phyloP scores from a whole-genome alignment of 164 flowering plant genomes.

The Buxus sempervirens region DNA sequence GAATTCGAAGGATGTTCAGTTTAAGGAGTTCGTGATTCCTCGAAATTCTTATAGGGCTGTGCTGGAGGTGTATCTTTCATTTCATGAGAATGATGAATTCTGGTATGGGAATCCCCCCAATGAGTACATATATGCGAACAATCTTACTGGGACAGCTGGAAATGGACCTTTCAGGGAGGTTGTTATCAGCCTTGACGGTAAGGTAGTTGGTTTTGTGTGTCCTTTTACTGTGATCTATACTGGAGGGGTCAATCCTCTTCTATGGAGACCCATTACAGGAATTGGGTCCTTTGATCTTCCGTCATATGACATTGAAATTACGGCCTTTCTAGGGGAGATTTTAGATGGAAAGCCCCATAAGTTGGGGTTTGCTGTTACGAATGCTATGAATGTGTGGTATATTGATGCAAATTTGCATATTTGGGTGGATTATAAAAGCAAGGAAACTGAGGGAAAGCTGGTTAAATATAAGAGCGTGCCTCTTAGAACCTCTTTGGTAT shows the following conservation, averaged over 20 bases:
- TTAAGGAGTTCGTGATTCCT: slow-evolving; percentile 42
- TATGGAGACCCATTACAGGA: slow-evolving; percentile 62
- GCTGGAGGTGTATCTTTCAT: slow-evolving; percentile 68
- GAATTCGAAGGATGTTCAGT: slow-evolving; percentile 30
- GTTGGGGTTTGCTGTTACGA: slow-evolving; percentile 48
- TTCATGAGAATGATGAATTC: slow-evolving; percentile 71
- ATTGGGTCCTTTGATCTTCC: slow-evolving; percentile 73
- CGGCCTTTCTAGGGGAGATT: slow-evolving; percentile 49
- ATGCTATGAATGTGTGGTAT: slow-evolving; percentile 68
- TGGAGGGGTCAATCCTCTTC: slow-evolving; percentile 65
- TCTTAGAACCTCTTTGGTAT: slow-evolving; percentile 10
- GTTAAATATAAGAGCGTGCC: slow-evolving; percentile 19
- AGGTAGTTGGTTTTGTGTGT: slow-evolving; percentile 53
- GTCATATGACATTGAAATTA: slow-evolving; percentile 60
- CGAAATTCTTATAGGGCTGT: slow-evolving; percentile 59
- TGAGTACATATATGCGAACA: slow-evolving; percentile 48
- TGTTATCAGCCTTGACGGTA: slow-evolving; percentile 46
- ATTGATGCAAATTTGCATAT: slow-evolving; percentile 69
- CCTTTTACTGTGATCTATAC: slow-evolving; percentile 73
- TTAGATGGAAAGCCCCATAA: slow-evolving; percentile 51
- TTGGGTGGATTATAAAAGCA: slow-evolving; percentile 49
- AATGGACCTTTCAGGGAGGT: slow-evolving; percentile 78
- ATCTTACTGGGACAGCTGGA: slow-evolving; percentile 38
- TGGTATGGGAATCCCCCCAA: slow-evolving; percentile 56
- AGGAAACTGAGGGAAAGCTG: slow-evolving; percentile 36